Percentiles rank a stretch among this genome's conserved stretches.
Evolutionary conservation across 1,284 basidiomycete species (phyloP).

Genomic region (Apiotrichum siamense): DNA sequence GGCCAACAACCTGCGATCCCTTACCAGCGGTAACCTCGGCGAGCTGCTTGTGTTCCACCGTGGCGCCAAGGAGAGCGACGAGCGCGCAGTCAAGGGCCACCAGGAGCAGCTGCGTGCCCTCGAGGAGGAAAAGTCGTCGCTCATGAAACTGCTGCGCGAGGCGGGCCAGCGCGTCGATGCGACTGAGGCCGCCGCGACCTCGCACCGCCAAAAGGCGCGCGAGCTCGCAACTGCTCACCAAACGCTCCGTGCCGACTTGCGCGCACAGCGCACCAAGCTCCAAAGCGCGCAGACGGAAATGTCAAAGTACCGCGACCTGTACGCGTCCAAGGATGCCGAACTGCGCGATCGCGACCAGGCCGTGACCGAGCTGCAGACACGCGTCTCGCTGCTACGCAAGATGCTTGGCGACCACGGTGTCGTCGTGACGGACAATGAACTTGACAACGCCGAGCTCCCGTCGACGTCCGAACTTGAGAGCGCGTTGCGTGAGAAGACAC

Average conservation of each 20-base stretch:
- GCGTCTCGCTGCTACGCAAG: constrained; percentile 61
- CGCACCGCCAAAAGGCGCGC: constrained; percentile 61
- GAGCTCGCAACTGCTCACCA: constrained; percentile 67
- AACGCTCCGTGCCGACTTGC: constrained; percentile 67
- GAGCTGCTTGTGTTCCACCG: constrained; percentile 77
- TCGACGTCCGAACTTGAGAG: constrained; percentile 61
- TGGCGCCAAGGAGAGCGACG: constrained; percentile 70
- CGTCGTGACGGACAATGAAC: constrained; percentile 62
- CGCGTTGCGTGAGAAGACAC: constrained; percentile 63
- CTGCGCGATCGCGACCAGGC: constrained; percentile 63
- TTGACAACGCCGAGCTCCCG: constrained; percentile 36
- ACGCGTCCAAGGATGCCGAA: constrained; percentile 63
- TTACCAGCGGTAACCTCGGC: constrained; percentile 76
- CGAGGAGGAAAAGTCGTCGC: constrained; percentile 65
- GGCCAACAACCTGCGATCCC: constrained; percentile 71
- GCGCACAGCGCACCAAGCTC: constrained; percentile 70
- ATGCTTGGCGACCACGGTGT: constrained; percentile 78
- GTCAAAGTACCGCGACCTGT: constrained; percentile 63
- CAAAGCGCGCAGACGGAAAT: constrained; percentile 65
- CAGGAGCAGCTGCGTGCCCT: constrained; percentile 72
- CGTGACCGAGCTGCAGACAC: constrained; percentile 66
- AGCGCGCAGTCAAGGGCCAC: constrained; percentile 64
- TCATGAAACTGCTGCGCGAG: constrained; percentile 73
- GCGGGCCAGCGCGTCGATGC: constrained; percentile 64
- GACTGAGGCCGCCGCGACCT: constrained; percentile 61